Evolutionary conservation across 148 eudicot species (phyloP), one percentile per base, ranked within the genome.

Genomic region (Cornus florida): DNA sequence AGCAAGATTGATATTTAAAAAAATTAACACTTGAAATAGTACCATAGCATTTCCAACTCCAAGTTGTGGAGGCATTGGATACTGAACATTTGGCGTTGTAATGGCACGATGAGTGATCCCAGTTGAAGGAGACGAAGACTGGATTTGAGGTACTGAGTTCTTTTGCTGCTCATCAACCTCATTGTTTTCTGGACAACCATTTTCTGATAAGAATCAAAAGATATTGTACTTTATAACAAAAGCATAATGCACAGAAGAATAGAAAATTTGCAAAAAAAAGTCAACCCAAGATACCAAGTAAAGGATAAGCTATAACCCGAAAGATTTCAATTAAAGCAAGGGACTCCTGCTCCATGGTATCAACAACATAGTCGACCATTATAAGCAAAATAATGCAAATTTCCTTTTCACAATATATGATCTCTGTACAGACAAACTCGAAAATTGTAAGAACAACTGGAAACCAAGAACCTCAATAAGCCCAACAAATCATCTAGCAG

Each of bases 111-210:
- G 84, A 77, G 83, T 75, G 53, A 83, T 79, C 65, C 84, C 90
- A 33, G 76, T 70, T 62, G 64, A 71, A 7, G 86, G 73, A 71
- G 91, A 80, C 70, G 86, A 82, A 22, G 83, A 85, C 23, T 84
- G 85, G 72, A 75, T 67, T 39, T 74, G 81, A 16, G 84, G 24
- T 72, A 88, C 90, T 13, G 84, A 67, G 70, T 85, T 83, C 53
- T 84, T 79, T 82, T 88, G 91, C 75, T 77, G 87, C 73, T 88
- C 91, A 74, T 85, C 89, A 67, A 80, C 85, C 84, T 89, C 89
- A 43, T 86, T 82, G 59, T 87, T 85, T 82, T 87, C 94, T 91
- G 86, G 78, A 81, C 2, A 38, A 81, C 59, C 69, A 77, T 23
- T 35, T 43, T 43, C 48, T 43, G 22, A 75, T 32, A 72, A 16